These are phyloP conservation scores for Saprolegnia parasitica DNA, from an alignment of 352 stramenopile species.

Conservation along the genomic window DNA sequence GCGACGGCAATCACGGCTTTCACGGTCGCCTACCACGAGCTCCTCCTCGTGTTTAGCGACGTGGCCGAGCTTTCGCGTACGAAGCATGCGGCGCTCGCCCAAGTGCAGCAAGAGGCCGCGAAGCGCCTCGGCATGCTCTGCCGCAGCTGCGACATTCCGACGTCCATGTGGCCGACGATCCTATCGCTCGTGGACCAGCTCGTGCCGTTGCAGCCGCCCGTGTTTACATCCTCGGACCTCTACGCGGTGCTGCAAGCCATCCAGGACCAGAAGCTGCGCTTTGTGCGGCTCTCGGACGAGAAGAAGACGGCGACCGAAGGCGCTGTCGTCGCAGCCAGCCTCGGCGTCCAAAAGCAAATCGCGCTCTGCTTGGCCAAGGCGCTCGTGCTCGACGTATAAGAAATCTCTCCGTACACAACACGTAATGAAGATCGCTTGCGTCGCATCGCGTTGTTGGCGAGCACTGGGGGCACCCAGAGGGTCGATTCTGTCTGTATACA, in stretches of 20 bases:
- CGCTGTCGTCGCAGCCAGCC: background rate
- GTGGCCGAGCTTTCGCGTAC: conserved; percentile 18
- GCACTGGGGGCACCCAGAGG: too few species aligned
- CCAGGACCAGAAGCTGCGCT: conserved; percentile 51
- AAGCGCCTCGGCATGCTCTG: conserved; percentile 54
- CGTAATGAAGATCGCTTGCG: conserved; percentile 33
- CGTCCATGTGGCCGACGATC: conserved; percentile 41
- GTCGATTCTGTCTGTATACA: too few species aligned
- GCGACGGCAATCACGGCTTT: conserved; percentile 49
- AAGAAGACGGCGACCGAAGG: conserved; percentile 29
- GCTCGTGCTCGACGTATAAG: conserved; percentile 37
- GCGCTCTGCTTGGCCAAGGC: conserved; percentile 27
- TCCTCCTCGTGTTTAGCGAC: conserved; percentile 62
- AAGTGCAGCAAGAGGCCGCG: conserved; percentile 63
- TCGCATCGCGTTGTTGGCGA: too few species aligned
- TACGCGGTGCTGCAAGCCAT: conserved; percentile 62
- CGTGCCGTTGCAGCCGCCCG: conserved; percentile 42
- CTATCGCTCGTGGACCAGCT: conserved; percentile 49
- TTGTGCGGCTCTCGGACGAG: conserved; percentile 54
- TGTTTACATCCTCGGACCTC: conserved; percentile 51
- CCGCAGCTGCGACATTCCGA: conserved; percentile 40
- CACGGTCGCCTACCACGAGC: conserved; percentile 64
- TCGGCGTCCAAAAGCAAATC: conserved; percentile 7
- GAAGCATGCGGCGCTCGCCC: conserved; percentile 36
- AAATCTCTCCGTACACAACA: conserved; percentile 25